Base-by-base conservation (phyloP, 2,329 filamentous ascomycete species). In the Didymellaceae sp. region DNA sequence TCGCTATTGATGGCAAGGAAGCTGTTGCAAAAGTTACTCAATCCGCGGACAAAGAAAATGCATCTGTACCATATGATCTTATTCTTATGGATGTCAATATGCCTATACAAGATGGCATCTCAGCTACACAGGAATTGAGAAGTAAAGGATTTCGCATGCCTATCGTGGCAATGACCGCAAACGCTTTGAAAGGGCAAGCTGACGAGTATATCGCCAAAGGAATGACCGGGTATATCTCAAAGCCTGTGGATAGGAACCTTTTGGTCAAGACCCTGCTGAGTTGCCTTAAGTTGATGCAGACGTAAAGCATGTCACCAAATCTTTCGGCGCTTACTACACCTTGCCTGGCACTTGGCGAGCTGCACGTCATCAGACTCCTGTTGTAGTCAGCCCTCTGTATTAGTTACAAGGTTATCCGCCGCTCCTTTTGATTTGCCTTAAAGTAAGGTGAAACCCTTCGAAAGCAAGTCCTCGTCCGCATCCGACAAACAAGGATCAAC, bases 191-290 rank as follows among this genome's bases (percentile, higher is more conserved):
- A 40, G 82, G 79, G 0, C 81, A 85, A 51, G 76, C 74, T 4
- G 82, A 84, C 35, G 73, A 70, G 8, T 84, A 82, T 54, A 69
- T 82, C 21, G 75, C 77, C 4, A 77, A 77, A 40, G 82, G 82
- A 0, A 82, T 84, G 80, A 77, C 80, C 32, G 81, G 79, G 32
- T 84, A 83, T 53, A 71, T 84, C 10, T 71, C 80, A 2, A 84
- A 84, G 57, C 82, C 81, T 0, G 75, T 83, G 9, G 77, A 81
- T 57, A 75, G 77, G n/a, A 75, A 76, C 40, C 68, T 76, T 6
- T 57, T 83, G 33, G 70, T 80, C 20, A 72, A 73, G 18, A 64
- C 78, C 47, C 55, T 83, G 25, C 43, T 69, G 16, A 63, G 50
- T 6, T 68, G 57, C 39, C 35, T 72, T n/a, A 32, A 5, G 9